These are phyloP conservation scores for Pyrenophora teres DNA, from an alignment of 2,329 filamentous ascomycete species.

Conservation along the genomic window DNA sequence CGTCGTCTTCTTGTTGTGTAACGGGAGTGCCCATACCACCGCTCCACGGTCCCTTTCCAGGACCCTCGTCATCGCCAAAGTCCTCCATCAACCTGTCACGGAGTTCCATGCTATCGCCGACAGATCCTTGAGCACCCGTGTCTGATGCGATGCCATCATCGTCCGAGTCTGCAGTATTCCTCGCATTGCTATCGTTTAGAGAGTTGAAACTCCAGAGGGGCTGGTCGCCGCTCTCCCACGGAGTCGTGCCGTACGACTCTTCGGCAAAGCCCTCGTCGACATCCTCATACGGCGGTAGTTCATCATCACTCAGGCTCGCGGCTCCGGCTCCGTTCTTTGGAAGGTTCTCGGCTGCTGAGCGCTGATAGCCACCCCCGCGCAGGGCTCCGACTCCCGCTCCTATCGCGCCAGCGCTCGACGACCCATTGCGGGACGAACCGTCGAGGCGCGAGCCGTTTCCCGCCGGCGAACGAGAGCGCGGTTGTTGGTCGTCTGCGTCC, in stretches of 20 bases:
- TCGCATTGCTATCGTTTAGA: slow-evolving; percentile 8
- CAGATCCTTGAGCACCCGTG: slow-evolving; percentile 6
- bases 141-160: slow-evolving; percentile 9
- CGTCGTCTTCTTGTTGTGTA: slow-evolving; percentile 9
- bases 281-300: slow-evolving; percentile 26
- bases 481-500: slow-evolving; percentile 46
- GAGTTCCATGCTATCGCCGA: slow-evolving; percentile 4
- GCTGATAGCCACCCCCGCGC: slow-evolving; percentile 44
- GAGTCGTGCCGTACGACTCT: slow-evolving; percentile 3
- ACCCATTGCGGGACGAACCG: slow-evolving; percentile 87
- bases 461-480: slow-evolving; percentile 56
- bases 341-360: slow-evolving; percentile 40
- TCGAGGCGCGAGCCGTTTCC: slow-evolving; percentile 88
- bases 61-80: slow-evolving; percentile 9
- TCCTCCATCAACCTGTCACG: slow-evolving; percentile 9
- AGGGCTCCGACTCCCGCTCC: slow-evolving; percentile 63
- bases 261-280: slow-evolving; percentile 26
- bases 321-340: slow-evolving; percentile 43
- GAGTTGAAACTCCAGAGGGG: slow-evolving; percentile 32
- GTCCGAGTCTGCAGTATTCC: slow-evolving; percentile 21
- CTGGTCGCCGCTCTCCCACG: slow-evolving; percentile 8
- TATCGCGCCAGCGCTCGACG: slow-evolving; percentile 85
- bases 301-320: slow-evolving; percentile 38
- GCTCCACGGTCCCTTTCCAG: slow-evolving; percentile 3
- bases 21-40: slow-evolving; percentile 6